Conservation (phyloP, 352 stramenopile genomes). For the Globisporangium orthogonon region DNA sequence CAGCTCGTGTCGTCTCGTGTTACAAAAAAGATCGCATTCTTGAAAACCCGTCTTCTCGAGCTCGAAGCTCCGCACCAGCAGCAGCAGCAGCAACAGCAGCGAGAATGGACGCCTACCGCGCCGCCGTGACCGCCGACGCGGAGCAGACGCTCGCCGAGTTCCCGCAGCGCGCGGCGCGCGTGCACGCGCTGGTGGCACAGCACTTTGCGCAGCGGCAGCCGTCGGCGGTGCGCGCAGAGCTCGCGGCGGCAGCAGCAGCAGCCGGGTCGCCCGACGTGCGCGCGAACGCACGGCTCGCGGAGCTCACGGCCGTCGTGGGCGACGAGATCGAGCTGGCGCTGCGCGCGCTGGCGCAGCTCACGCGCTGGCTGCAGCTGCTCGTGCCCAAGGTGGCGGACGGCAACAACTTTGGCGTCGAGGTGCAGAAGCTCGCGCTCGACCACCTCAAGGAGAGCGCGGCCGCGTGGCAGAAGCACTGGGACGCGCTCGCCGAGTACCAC, state of each 20-base stretch:
- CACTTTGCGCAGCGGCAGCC: constrained; percentile 35
- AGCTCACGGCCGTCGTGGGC: constrained; percentile 30
- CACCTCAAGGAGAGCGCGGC: constrained; percentile 60
- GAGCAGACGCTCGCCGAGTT: constrained; percentile 41
- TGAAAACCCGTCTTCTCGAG: background rate
- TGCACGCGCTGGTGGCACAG: constrained; percentile 43
- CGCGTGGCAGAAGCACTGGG: constrained; percentile 74
- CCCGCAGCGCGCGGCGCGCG: constrained; percentile 29
- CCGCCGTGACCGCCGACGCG: constrained; percentile 26
- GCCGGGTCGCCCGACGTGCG: constrained; percentile 23
- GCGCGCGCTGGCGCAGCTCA: constrained; percentile 37
- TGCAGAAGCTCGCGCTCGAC: constrained; percentile 71
- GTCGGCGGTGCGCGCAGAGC: constrained; percentile 29
- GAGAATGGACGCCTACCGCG: constrained; percentile 52
- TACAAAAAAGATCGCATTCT: background rate
- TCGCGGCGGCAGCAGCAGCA: constrained; percentile 19
- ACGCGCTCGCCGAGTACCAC: constrained; percentile 66
- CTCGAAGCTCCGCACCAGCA: background rate
- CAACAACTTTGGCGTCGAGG: constrained; percentile 87
- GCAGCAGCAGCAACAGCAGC: background rate
- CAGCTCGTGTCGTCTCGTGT: too few species aligned
- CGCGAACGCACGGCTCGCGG: constrained; percentile 34
- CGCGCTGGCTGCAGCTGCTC: constrained; percentile 70
- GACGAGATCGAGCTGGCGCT: constrained; percentile 55
- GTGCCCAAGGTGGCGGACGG: constrained; percentile 74